Evolutionary conservation across 129 eudicot species (phyloP).

Genomic region (Flaveria brownii): DNA sequence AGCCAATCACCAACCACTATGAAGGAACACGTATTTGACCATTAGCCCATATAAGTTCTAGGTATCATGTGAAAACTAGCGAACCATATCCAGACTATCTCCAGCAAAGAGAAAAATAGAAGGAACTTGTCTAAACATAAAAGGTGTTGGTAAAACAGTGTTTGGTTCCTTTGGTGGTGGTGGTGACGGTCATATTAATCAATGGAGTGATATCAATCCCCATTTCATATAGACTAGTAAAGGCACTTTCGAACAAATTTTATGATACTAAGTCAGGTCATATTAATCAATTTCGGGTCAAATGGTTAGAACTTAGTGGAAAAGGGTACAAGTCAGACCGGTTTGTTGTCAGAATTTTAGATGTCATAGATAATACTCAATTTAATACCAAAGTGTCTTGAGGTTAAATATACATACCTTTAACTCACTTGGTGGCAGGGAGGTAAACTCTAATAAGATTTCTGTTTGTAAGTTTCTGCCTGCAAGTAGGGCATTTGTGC

Average conservation of each 20-base stretch:
- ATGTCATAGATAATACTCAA: neutral
- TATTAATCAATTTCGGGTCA: neutral
- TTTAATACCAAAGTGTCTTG: neutral
- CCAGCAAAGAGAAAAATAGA: no score
- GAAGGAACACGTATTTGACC: no score
- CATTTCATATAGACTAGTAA: neutral
- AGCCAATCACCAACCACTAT: no score
- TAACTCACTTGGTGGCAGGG: conserved; percentile 51
- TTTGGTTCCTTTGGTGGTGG: no score
- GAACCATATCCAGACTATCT: no score
- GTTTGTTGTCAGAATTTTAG: neutral
- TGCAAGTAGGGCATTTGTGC: conserved; percentile 79
- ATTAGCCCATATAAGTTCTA: no score
- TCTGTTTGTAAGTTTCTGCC: conserved; percentile 59
- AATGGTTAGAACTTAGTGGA: neutral
- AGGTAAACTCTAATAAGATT: conserved; percentile 73
- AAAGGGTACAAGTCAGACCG: neutral
- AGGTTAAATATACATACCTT: conserved; percentile 23
- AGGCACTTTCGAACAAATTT: neutral
- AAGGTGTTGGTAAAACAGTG: neutral
- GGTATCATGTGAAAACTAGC: no score
- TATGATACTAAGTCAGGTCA: neutral
- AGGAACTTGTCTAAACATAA: no score
- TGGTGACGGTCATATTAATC: no score
- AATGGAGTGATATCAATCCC: neutral